Base-by-base conservation (phyloP, 495 filamentous ascomycete genomes). In the Articulospora tetracladia region DNA sequence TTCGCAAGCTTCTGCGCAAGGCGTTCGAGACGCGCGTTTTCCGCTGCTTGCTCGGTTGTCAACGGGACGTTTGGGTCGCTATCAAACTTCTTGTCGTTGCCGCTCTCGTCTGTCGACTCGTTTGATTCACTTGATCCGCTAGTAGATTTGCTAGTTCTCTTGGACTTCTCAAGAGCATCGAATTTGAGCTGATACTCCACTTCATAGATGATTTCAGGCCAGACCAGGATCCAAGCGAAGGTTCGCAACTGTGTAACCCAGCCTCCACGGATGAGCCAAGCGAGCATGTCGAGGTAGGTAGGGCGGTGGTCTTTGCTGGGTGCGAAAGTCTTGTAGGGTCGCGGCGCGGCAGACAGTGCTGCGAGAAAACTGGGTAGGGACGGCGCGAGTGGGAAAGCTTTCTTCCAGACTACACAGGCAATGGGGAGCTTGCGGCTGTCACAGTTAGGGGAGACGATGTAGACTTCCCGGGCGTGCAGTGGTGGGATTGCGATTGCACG, bases 201-300 rank as follows among this genome's bases (percentile, higher is more conserved):
- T 58, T 80, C 79, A 59, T 81, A 81, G 50, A 84, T 70, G 62
- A 88, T 83, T 62, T 85, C 79, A 27, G 83, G 77, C 72, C 81
- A 80, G 28, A 87, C 80, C 32, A 83, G 74, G 57, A 98, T 83
- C 77, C 93, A 92, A 2, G 88, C 91, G 67, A 93, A 98, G 15
- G 89, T 90, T 56, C 93, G 85, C 1, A 98, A 79, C 70, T 96
- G 92, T 1, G 88, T 94, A 0, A 96, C 93, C 88, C 93, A 96
- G 25, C 92, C 91, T 56, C 90, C 88, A 53, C 92, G 87, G 69
- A 98, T 81, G 20, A 98, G 77, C 91, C 93, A 98, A 13, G 90
- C 92, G 6, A 98, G 76, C 68, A 98, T 96, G 15, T 89, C 79
- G 64, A 97, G 85, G 72, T 96, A 98, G 1, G 85, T 83, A 26